Evolutionary conservation across 805 yeast genomes (phyloP), one percentile per base, ranked within the genome.

Genomic region (Metschnikowia arizonensis): DNA sequence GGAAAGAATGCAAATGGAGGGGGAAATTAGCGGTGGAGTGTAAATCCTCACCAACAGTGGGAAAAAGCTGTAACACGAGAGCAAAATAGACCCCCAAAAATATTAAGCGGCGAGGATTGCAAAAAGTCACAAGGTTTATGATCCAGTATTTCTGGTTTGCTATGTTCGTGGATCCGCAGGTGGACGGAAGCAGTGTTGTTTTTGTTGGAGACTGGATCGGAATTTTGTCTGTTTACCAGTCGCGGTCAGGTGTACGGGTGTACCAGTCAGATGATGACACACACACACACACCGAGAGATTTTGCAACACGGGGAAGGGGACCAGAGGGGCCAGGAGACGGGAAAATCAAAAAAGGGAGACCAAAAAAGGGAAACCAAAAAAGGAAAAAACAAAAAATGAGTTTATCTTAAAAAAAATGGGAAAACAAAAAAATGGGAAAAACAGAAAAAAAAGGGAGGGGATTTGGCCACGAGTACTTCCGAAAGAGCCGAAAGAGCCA

Each of bases 271-370:
- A 17, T 14, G 23, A 11, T 23, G 17, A 14, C 36, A 33, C n/a
- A 12, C 15, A n/a, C n/a, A n/a, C n/a, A n/a, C n/a, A n/a, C n/a
- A n/a, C n/a, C n/a, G 8, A 3, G 4, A 11, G 18, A n/a, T 21
- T 21, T 33, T 33, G 36, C 36, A 33, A 26, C 36, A 33, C 36
- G n/a, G n/a, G n/a, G n/a, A n/a, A n/a, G n/a, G n/a, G n/a, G n/a
- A n/a, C n/a, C n/a, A n/a, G n/a, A n/a, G n/a, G n/a, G n/a, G n/a
- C n/a, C n/a, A n/a, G n/a, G n/a, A n/a, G n/a, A n/a, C n/a, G n/a
- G n/a, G n/a, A n/a, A n/a, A n/a, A n/a, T n/a, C n/a, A n/a, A n/a
- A n/a, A n/a, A n/a, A 18, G 10, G 19, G 17, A 19, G 11, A 8
- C 25, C 17, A 21, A 12, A 19, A 32, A 17, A 12, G 4, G 17